Base-by-base conservation (phyloP, 257 asterid species). In the Petunia axillaris region DNA sequence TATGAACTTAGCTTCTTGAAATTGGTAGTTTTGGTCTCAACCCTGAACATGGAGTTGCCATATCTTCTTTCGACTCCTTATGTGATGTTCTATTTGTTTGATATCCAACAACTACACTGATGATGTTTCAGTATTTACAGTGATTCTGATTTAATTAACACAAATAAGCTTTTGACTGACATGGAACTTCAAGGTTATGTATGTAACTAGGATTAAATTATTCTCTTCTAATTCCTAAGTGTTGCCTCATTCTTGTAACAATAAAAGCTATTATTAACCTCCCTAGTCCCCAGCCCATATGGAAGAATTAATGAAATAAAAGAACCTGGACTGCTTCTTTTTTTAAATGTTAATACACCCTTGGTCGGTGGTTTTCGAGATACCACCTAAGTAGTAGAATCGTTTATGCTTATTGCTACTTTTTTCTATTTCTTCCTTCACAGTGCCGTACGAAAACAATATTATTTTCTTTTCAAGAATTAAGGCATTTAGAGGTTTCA, bases 301-400 rank as follows among this genome's bases (percentile, higher is more conserved):
- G 76, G 76, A 44, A 10, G 39, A 68, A 14, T 44, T n/a, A 44
- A 68, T 44, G 58, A 68, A 68, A 16, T 68, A 68, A 52, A n/a
- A 67, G 75, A 67, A 44, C 55, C 58, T 48, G 44, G 43, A n/a
- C 15, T 68, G 40, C 40, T 68, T 44, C 38, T 5, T 25, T 25
- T 25, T 25, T 25, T 25, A 25, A 25, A 25, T 25, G 25, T 25
- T 25, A 25, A 25, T 25, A 25, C 25, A 25, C 25, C 25, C 25
- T 25, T 25, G 25, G 25, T 25, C 25, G 25, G 25, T 25, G 25
- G 25, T 25, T 25, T 25, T 25, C 25, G 25, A 25, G 25, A 25
- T 25, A 25, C 25, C 25, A 25, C 25, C 25, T 25, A 25, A 25
- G 25, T 25, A 25, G 25, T 25, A 25, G 25, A 25, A 25, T 25